Evolutionary conservation across 345 rosid genomes (phyloP), one percentile per base, ranked within the genome.

Genomic region (Noccaea caerulescens): DNA sequence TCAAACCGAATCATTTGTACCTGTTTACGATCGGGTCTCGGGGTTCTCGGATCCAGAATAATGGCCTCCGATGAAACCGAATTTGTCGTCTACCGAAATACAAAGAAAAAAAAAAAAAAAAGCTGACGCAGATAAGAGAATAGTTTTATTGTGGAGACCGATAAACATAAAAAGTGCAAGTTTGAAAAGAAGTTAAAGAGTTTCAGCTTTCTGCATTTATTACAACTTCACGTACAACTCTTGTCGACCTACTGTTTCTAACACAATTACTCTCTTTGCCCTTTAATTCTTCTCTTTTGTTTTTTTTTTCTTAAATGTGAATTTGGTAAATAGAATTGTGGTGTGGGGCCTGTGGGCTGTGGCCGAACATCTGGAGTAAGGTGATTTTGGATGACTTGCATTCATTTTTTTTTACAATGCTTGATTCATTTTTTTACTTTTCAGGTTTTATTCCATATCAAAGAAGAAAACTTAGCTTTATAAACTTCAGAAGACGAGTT

Each of bases 151-250:
- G 65, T 76, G 70, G 64, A 62, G 73, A 66, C 72, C 77, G 51
- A 78, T 53, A 49, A 56, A 56, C 61, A 54, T 64, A 76, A 51
- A 54, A 54, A 62, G 73, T 50, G 39, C 1, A 42, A 43, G 57
- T 68, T 68, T 67, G 46, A 68, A 68, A 67, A 68, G 63, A 34
- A 25, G 61, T 47, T 41, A 66, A 66, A 69, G 77, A 78, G 44
- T 68, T 81, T 72, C 85, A 79, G 71, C 91, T 86, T 88, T 86
- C 72, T 56, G 72, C 87, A 86, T 88, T 88, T 80, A 86, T 81
- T 79, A 72, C 79, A 58, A 54, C 73, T 79, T 73, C 76, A 74
- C 69, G 80, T 72, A 76, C 80, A 76, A 42, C 38, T 73, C 77
- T 51, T 66, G 72, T 73, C 72, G 32, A 58, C 68, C 62, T 33